Percentiles rank a stretch among this genome's conserved stretches.
Evolutionary conservation across 371 early-diverging fungal species (phyloP).

Genomic region (Blakeslea trispora): DNA sequence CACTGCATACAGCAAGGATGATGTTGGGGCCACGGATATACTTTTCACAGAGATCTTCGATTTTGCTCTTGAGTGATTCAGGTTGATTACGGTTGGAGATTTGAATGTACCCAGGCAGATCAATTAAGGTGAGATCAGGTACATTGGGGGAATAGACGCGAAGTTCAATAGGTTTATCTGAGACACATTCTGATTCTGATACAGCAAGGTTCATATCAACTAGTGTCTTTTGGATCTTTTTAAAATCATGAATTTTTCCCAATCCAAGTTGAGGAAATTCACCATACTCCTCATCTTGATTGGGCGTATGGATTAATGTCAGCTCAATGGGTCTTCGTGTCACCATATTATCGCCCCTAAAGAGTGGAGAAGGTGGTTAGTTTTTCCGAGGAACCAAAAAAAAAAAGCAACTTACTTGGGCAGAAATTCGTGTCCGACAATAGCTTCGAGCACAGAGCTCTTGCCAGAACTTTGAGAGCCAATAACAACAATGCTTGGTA

Average conservation of each 20-base stretch:
- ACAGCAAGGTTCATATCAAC: constrained; percentile 93
- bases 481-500: constrained; percentile 98
- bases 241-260: constrained; percentile 86
- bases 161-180: constrained; percentile 92
- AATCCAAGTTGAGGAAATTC: constrained; percentile 94
- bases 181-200: constrained; percentile 90
- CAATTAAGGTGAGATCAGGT: constrained; percentile 96
- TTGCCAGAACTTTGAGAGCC: constrained; percentile 99
- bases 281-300: constrained; percentile 85
- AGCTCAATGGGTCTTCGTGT: constrained; percentile 98
- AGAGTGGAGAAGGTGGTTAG: background rate
- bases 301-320: constrained; percentile 92
- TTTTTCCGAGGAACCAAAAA: background rate
- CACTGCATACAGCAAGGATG: constrained; percentile 97
- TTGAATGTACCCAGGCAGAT: constrained; percentile 99
- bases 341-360: constrained; percentile 96
- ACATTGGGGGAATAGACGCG: constrained; percentile 92
- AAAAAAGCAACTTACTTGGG: constrained; percentile 81
- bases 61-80: constrained; percentile 85
- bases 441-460: constrained; percentile 98
- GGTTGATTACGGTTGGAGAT: constrained; percentile 96
- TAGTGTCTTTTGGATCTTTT: constrained; percentile 86
- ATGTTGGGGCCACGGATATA: constrained; percentile 95
- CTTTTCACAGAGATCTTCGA: constrained; percentile 91
- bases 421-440: constrained; percentile 97